A percentile compares a stretch with the other conserved stretches of the same genome.
phyloP scores from a whole-genome alignment of 192 early-diverging fungal species.

The Geranomyces variabilis region DNA sequence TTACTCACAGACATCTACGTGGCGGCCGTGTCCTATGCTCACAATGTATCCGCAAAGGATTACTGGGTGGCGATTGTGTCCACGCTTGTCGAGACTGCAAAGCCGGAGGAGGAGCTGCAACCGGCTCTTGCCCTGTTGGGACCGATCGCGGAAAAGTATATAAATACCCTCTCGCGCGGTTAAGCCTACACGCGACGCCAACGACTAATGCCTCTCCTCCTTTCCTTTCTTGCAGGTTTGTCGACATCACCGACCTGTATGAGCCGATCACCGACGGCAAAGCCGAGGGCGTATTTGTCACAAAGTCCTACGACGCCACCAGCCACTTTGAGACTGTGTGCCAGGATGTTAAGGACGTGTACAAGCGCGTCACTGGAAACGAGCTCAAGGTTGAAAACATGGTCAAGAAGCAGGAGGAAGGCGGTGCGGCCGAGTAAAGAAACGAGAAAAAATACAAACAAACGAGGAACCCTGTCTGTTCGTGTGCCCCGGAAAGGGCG shows the following conservation, averaged over 20 bases:
- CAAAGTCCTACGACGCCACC: slow-evolving; percentile 96
- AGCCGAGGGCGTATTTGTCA: slow-evolving; percentile 83
- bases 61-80: slow-evolving; percentile 95
- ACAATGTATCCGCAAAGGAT: slow-evolving; percentile 90
- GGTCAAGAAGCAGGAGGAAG: slow-evolving; percentile 55
- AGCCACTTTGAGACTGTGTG: slow-evolving; percentile 99
- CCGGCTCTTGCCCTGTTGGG: slow-evolving; percentile 89
- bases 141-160: slow-evolving; percentile 81
- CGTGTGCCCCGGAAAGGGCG: too few species aligned
- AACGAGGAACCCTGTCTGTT: too few species aligned
- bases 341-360: slow-evolving; percentile 94
- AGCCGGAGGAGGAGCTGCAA: slow-evolving; percentile 89
- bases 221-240: slow-evolving; percentile 58
- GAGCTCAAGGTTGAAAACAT: slow-evolving; percentile 63
- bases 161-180: not conserved
- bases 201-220: not conserved
- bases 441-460: not conserved
- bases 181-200: too few species aligned
- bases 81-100: slow-evolving; percentile 89
- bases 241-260: slow-evolving; percentile 80
- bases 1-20: slow-evolving; percentile 84
- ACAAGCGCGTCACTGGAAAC: slow-evolving; percentile 64
- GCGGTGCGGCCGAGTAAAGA: slow-evolving; percentile 3
- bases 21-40: slow-evolving; percentile 82
- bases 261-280: slow-evolving; percentile 87